Evolutionary conservation across 805 yeast genomes (phyloP).

Genomic region (Yamadazyma kitorensis): DNA sequence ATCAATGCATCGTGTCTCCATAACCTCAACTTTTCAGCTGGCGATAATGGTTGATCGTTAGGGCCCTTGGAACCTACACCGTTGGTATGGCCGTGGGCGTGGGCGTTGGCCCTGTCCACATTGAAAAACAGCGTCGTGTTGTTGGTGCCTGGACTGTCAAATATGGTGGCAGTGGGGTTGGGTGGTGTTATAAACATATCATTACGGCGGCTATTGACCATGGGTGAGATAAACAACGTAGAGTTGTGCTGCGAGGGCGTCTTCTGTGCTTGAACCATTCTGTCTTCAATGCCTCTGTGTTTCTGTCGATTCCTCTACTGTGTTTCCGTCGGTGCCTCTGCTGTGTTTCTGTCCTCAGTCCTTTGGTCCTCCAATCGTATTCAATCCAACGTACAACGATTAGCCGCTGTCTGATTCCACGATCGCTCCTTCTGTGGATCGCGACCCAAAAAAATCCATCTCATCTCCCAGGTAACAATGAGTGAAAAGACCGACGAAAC

Average conservation of each 20-base stretch:
- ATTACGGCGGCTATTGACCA: constrained; percentile 42
- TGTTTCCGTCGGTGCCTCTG: too few relatives aligned
- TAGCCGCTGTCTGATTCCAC: too few relatives aligned
- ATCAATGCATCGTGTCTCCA: constrained; percentile 94
- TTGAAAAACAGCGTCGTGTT: constrained; percentile 36
- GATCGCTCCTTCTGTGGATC: too few relatives aligned
- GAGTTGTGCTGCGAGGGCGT: constrained; percentile 64
- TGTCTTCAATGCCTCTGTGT: too few relatives aligned
- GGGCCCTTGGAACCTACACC: constrained; percentile 8
- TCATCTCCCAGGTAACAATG: too few relatives aligned
- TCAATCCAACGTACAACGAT: too few relatives aligned
- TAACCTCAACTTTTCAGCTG: constrained; percentile 77
- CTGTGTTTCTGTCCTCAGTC: too few relatives aligned
- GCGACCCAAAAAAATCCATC: too few relatives aligned
- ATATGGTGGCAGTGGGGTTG: constrained; percentile 40
- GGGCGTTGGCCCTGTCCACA: constrained; percentile 17
- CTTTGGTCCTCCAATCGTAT: too few relatives aligned
- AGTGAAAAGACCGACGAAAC: too few relatives aligned
- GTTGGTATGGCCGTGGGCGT: constrained; percentile 5
- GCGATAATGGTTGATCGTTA: constrained; percentile 44
- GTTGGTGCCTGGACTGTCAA: constrained; percentile 43
- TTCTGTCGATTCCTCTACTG: too few relatives aligned
- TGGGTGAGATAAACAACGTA: constrained; percentile 70
- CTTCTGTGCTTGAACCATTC: constrained; percentile 23
- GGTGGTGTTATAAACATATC: constrained; percentile 48